Evolutionary conservation across 805 yeast species (phyloP).

Genomic region (Blastobotrys robertii): DNA sequence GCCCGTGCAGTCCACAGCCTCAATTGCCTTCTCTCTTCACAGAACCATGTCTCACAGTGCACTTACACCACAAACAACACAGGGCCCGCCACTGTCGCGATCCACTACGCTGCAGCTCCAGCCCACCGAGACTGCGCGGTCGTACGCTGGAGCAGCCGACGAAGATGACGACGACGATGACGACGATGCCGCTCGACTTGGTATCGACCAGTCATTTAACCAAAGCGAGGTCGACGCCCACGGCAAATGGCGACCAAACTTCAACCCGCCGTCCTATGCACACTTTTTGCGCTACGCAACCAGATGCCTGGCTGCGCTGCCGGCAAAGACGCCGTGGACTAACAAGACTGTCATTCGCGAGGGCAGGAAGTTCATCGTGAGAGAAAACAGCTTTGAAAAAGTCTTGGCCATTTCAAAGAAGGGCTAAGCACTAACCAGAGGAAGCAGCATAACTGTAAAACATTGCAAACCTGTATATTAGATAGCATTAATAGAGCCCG

Average conservation of each 20-base stretch:
- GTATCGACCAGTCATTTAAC: background rate
- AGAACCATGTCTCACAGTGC: too few species aligned
- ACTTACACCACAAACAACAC: too few species aligned
- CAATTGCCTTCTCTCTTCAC: too few species aligned
- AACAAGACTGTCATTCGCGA: slow-evolving; percentile 15
- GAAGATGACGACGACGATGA: slow-evolving; percentile 9
- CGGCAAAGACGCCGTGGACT: slow-evolving; percentile 17
- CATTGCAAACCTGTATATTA: too few species aligned
- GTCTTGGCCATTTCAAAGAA: background rate
- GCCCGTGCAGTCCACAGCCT: too few species aligned
- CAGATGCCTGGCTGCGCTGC: slow-evolving; percentile 17
- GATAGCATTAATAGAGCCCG: background rate
- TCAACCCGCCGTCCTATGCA: slow-evolving; percentile 2
- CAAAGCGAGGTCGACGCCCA: background rate
- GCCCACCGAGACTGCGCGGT: slow-evolving; percentile 1
- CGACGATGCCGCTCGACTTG: background rate
- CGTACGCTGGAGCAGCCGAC: slow-evolving; percentile 1
- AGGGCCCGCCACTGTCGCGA: background rate
- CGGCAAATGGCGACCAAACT: background rate
- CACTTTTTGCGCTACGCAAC: slow-evolving; percentile 15
- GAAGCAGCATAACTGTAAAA: too few species aligned
- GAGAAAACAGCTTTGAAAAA: slow-evolving; percentile 7
- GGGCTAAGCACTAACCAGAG: too few species aligned
- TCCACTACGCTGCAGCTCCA: background rate
- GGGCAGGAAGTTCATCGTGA: slow-evolving; percentile 16